phyloP scores from a whole-genome alignment of 164 flowering plant species.

The Echeveria elegans region DNA sequence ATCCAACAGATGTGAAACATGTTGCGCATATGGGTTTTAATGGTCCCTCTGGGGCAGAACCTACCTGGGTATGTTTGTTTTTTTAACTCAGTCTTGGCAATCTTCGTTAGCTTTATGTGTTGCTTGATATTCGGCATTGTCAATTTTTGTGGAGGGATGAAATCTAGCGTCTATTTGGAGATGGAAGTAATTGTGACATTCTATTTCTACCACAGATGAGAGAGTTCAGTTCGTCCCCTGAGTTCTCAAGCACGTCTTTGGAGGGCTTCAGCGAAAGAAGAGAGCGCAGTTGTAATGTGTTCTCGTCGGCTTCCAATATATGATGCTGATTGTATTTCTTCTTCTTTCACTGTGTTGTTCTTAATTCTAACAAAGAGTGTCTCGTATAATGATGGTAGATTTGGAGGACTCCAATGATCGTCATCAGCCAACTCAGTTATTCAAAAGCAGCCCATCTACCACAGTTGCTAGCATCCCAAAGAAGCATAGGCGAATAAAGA shows the following conservation, averaged over 20 bases:
- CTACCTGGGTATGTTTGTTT: conserved; percentile 9
- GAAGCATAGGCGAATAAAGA: conserved; percentile 2
- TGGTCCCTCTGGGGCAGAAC: conserved; percentile 6
- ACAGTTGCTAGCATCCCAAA: conserved; percentile 2
- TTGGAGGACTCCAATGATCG: not conserved
- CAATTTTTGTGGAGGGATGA: not conserved
- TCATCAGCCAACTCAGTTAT: not conserved
- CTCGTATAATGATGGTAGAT: not conserved
- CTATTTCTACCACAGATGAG: not conserved
- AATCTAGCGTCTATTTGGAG: not conserved
- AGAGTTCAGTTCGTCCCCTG: not conserved
- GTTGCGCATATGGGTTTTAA: conserved; percentile 3
- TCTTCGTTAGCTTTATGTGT: no score
- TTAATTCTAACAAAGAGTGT: not conserved
- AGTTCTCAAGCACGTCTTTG: not conserved
- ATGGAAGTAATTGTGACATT: not conserved
- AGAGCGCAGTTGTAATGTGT: not conserved
- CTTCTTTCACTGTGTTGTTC: not conserved
- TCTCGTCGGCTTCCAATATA: not conserved
- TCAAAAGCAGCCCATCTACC: conserved; percentile 2
- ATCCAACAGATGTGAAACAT: conserved; percentile 9
- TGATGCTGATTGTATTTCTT: not conserved
- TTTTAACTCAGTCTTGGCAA: not conserved
- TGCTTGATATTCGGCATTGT: no score
- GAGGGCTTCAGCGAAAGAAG: conserved; percentile 2